Conservation (phyloP, 441 rosid species). For the Corymbia citriodora region DNA sequence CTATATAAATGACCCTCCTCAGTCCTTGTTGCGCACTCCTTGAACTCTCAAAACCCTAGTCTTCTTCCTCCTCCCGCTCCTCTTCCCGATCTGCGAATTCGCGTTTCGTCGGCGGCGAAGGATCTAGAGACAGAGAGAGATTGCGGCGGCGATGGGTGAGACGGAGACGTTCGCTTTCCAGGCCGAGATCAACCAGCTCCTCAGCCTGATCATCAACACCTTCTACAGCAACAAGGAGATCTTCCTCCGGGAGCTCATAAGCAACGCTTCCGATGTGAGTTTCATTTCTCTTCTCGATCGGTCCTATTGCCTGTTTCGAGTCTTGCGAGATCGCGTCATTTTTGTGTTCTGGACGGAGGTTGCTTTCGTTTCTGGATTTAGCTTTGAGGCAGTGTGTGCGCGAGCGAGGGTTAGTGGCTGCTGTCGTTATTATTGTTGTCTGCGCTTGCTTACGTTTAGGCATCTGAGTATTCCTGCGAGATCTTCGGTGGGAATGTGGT, state of each 20-base stretch:
- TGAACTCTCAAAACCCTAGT: neutral
- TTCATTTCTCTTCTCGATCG: neutral
- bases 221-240: constrained; percentile 9
- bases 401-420: neutral
- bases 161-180: constrained; percentile 1
- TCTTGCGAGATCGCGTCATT: neutral
- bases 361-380: neutral
- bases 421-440: neutral
- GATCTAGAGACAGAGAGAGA: neutral
- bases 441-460: neutral
- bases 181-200: neutral
- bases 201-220: neutral
- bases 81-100: neutral
- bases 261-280: constrained; percentile 1
- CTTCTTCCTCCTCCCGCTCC: neutral
- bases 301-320: neutral
- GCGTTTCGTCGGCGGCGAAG: neutral
- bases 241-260: constrained; percentile 8
- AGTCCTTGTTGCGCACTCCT: neutral
- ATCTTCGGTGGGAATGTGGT: neutral
- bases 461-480: neutral
- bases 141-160: neutral
- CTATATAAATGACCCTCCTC: neutral
- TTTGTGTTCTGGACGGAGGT: neutral
- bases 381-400: neutral